Evolutionary conservation across 1,284 basidiomycete genomes (phyloP), one percentile per base, ranked within the genome.

Genomic region (Takashimella tepidaria): DNA sequence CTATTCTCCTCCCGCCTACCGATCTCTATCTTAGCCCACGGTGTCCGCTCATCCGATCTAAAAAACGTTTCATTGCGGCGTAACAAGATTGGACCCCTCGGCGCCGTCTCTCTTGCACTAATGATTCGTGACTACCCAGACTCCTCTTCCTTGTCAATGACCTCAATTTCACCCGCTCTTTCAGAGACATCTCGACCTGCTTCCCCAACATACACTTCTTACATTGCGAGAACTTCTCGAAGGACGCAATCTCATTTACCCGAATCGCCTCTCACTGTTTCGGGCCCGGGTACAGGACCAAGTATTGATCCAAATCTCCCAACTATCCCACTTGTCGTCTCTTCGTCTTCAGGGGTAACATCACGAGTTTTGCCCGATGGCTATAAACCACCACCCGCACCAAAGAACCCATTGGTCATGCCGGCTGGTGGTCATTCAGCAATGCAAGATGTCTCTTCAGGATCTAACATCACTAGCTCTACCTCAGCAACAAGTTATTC

Each of bases 41-140:
- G 82, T 10, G 83, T 96, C 19, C 85, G 92, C 3, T 84, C 83
- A 0, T 92, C 90, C 0, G 84, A 85, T 0, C 76, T 97, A 49
- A 83, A 84, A 59, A 89, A 96, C 65, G 85, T 96, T 51, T 95
- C 91, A 0, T 76, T 96, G 12, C 83, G 92, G 23, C 82, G 89
- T 50, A 95, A 96, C 73, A 83, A 83, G 49, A 95, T 96, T 62
- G 84, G 81, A 40, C 81, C 84, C 0, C 82, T 86, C 0, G 89
- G 90, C 21, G 90, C 87, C 1, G 90, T 96, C 2, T 87, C 90
- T 0, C 79, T 97, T n/a, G 91, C 92, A 0, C 80, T 95, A 49
- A 93, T 96, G 89, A 91, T 96, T 59, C 84, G 88, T 53, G 92
- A 97, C 73, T 96, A 95, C 68, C 89, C 89, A 3, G 89, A 92